Percentiles rank a stretch among this genome's conserved stretches.
phyloP scores from a whole-genome alignment of 768 basidiomycete species.

The Boletellus ananas region DNA sequence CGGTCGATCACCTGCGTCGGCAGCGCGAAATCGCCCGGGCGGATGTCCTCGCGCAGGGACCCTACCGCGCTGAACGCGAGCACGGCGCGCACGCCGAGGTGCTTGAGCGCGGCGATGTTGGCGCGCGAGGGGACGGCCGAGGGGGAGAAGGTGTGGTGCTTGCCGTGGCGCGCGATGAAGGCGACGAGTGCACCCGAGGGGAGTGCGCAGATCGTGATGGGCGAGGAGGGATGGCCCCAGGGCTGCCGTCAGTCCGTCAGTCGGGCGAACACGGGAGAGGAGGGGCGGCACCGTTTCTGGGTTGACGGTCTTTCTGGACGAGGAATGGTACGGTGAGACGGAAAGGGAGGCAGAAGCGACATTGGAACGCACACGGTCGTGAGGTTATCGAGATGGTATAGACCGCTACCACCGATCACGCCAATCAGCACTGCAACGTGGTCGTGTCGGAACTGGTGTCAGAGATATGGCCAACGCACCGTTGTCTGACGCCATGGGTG shows the following conservation, averaged over 20 bases:
- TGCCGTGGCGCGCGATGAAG: slow-evolving; percentile 89
- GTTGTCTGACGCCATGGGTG: too few species aligned
- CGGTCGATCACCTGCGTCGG: slow-evolving; percentile 94
- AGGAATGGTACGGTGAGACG: neutral
- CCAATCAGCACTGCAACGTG: slow-evolving; percentile 64
- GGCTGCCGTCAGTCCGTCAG: slow-evolving; percentile 48
- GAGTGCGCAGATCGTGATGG: slow-evolving; percentile 87
- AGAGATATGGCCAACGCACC: too few species aligned
- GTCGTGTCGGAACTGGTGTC: too few species aligned
- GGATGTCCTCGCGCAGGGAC: slow-evolving; percentile 88
- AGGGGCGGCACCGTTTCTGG: slow-evolving; percentile 63
- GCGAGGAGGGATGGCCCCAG: slow-evolving; percentile 89
- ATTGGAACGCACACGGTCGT: slow-evolving; percentile 66
- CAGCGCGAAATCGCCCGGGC: slow-evolving; percentile 84
- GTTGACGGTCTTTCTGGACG: slow-evolving; percentile 63
- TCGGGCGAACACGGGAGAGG: neutral
- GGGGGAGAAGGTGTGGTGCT: slow-evolving; percentile 74
- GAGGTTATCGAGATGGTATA: slow-evolving; percentile 92
- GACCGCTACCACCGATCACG: slow-evolving; percentile 87
- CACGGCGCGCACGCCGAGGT: slow-evolving; percentile 82
- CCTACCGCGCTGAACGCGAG: slow-evolving; percentile 96
- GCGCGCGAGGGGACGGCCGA: slow-evolving; percentile 81
- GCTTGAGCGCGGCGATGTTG: slow-evolving; percentile 94
- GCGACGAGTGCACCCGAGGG: slow-evolving; percentile 79
- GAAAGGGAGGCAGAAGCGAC: neutral